phyloP scores from a whole-genome alignment of 176 grass and related monocot species.

The Leersia perrieri region DNA sequence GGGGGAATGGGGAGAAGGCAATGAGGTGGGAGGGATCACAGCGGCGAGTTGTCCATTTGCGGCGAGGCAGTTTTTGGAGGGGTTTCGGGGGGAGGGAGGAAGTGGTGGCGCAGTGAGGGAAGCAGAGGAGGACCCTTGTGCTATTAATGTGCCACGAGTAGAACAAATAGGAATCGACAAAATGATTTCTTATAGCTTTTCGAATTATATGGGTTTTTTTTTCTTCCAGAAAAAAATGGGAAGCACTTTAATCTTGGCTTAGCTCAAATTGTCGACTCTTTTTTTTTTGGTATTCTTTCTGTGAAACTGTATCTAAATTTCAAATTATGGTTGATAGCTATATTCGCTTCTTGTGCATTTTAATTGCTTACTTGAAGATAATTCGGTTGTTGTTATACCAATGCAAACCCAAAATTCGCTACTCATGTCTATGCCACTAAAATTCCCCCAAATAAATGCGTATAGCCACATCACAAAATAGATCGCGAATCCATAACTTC shows the following conservation, averaged over 20 bases:
- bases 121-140: neutral
- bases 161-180: slow-evolving; percentile 47
- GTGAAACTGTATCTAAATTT: neutral
- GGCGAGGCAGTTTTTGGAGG: neutral
- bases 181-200: slow-evolving; percentile 16
- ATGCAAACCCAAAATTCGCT: too few species aligned
- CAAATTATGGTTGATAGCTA: neutral
- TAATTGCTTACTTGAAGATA: neutral
- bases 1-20: neutral
- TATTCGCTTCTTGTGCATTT: neutral
- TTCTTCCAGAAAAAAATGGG: neutral
- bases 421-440: too few species aligned
- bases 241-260: neutral
- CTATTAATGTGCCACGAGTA: slow-evolving; percentile 33
- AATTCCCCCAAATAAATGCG: too few species aligned
- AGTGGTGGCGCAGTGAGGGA: slow-evolving; percentile 7
- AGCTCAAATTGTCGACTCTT: neutral
- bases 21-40: slow-evolving; percentile 27
- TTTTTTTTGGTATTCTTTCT: neutral
- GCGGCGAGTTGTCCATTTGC: slow-evolving; percentile 41
- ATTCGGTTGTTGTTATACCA: neutral
- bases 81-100: neutral
- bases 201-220: neutral
- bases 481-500: neutral
- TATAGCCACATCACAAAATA: too few species aligned